Evolutionary conservation across 495 filamentous ascomycete genomes (phyloP), one percentile per base, ranked within the genome.

Genomic region (Tuber indicum): DNA sequence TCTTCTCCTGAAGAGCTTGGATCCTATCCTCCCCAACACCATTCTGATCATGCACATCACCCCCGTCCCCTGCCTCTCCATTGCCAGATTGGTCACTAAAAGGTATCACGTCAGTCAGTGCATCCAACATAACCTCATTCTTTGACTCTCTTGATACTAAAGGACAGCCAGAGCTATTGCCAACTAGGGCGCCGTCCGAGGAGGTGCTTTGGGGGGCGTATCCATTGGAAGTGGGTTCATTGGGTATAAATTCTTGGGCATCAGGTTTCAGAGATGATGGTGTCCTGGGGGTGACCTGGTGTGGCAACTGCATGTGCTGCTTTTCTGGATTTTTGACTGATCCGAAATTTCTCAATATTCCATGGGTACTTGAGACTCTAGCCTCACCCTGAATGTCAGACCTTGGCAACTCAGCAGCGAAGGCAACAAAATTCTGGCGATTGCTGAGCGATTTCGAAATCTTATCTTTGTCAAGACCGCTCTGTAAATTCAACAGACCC

Each of bases 191-290:
- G 43, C 77, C 77, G 74, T 76, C 46, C 26, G 79, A 74, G 47
- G 79, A 74, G 47, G 74, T 80, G 26, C 76, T 71, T 21, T 80
- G 74, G 19, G 74, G 77, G 16, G 66, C 69, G 69, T 80, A 80
- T 74, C 76, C 74, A 62, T 80, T 80, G 23, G 74, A 47, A n/a
- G 47, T 45, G 36, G 39, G 39, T 26, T 80, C 78, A 32, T 75
- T 80, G 17, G 78, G 78, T 41, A 80, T 32, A 44, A 80, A 80
- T 76, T 80, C 78, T 49, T 74, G 79, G n/a, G 78, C 78, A 44
- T 80, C 77, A 45, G 78, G 78, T 52, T 80, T 80, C 9, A 80
- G 74, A 2, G 78, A 80, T 44, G 78, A 80, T 23, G 78, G 75
- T 43, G 76, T 47, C 42, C 74, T 80, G 39, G 71, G 77, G 16